Conservation (phyloP, 495 filamentous ascomycete genomes). For the Parmelia sp. region DNA sequence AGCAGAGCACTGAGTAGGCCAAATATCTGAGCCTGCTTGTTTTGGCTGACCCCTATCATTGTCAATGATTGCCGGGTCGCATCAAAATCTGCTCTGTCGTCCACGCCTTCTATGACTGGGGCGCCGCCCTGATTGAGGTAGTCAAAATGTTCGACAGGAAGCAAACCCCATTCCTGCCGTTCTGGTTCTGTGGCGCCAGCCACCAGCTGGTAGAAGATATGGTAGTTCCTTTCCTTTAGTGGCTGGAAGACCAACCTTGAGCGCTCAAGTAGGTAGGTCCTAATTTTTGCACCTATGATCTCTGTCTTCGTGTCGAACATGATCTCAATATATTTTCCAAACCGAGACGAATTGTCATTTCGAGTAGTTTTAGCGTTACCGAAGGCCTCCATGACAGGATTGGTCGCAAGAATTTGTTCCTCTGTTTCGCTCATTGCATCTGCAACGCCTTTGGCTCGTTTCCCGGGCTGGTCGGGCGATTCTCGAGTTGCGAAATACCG, state of each 20-base stretch:
- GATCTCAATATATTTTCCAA: constrained; percentile 99
- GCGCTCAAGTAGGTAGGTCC: constrained; percentile 91
- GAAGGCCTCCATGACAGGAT: constrained; percentile 99
- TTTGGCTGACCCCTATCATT: constrained; percentile 75
- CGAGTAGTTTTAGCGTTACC: constrained; percentile 98
- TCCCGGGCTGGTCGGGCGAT: constrained; percentile 80
- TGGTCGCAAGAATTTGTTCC: constrained; percentile 95
- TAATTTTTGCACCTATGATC: constrained; percentile 95
- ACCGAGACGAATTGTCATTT: constrained; percentile 98
- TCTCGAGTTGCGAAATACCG: constrained; percentile 98
- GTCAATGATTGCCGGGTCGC: constrained; percentile 78
- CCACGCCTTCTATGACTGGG: constrained; percentile 87
- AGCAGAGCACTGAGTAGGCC: constrained; percentile 84
- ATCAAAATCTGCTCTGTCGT: constrained; percentile 88
- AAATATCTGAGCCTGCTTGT: constrained; percentile 79
- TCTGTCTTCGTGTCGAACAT: constrained; percentile 95
- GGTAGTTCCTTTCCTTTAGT: constrained; percentile 95
- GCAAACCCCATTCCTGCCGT: constrained; percentile 65
- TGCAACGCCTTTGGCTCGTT: constrained; percentile 66
- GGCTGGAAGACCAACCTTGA: constrained; percentile 98
- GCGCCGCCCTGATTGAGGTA: constrained; percentile 95
- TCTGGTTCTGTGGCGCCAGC: constrained; percentile 88
- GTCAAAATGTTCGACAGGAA: constrained; percentile 82
- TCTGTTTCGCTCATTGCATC: constrained; percentile 97
- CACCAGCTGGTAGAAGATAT: constrained; percentile 97